phyloP scores from a whole-genome alignment of 495 filamentous ascomycete species.

The Pyrenopolyporus hunteri region DNA sequence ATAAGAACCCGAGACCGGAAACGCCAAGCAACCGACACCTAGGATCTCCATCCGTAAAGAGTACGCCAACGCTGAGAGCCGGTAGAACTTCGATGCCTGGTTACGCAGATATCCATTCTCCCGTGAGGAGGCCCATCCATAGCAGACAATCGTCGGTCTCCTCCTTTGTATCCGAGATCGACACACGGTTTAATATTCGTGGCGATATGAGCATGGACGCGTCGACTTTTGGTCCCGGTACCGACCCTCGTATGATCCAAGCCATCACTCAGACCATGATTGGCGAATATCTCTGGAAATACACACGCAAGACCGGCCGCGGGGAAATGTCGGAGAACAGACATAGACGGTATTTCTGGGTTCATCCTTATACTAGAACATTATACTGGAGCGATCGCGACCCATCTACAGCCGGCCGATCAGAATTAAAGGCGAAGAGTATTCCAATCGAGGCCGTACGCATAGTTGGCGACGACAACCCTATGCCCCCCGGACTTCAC shows the following conservation, averaged over 20 bases:
- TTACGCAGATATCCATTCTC: constrained; percentile 49
- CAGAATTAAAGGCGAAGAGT: constrained; percentile 88
- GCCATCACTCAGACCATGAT: constrained; percentile 99
- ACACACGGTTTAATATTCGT: constrained; percentile 83
- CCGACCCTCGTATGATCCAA: constrained; percentile 98
- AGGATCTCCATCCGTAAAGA: constrained; percentile 44
- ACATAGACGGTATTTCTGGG: constrained; percentile 97
- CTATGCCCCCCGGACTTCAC: constrained; percentile 91
- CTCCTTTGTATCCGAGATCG: constrained; percentile 92
- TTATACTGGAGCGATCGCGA: constrained; percentile 96
- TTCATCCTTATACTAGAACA: constrained; percentile 95
- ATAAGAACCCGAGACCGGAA: constrained; percentile 67
- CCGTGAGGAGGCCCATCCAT: constrained; percentile 43
- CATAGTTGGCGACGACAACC: constrained; percentile 95
- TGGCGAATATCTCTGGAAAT: constrained; percentile 98
- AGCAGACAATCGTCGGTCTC: constrained; percentile 84
- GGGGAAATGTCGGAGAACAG: constrained; percentile 84
- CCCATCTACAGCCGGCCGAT: constrained; percentile 75
- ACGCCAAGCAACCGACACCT: constrained; percentile 64
- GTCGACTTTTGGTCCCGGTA: constrained; percentile 65
- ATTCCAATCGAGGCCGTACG: constrained; percentile 91
- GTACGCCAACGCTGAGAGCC: constrained; percentile 51
- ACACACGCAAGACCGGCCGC: constrained; percentile 88
- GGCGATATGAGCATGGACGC: constrained; percentile 62
- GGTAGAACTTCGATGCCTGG: constrained; percentile 43